These are phyloP conservation scores for Ramaria sp. DNA, from an alignment of 768 basidiomycete species.

Conservation along the genomic window DNA sequence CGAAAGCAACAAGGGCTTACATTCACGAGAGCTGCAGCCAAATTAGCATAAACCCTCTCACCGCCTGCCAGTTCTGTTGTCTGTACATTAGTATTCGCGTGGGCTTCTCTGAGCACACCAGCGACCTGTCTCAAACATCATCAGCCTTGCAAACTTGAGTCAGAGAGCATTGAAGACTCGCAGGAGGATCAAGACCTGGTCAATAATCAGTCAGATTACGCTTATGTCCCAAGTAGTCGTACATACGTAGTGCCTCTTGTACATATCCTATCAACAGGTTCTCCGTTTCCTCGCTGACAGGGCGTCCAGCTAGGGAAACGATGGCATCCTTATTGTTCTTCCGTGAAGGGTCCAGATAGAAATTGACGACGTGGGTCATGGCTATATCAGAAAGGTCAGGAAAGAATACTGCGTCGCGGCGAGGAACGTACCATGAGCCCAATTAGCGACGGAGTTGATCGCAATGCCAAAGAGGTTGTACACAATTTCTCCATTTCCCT, in stretches of 20 bases:
- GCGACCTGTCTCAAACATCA: background rate
- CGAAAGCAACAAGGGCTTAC: conserved; percentile 29
- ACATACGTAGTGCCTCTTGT: conserved; percentile 64
- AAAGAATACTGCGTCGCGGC: background rate
- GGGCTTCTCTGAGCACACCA: conserved; percentile 30
- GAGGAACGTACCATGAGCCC: conserved; percentile 47
- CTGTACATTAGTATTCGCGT: conserved; percentile 34
- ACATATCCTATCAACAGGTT: conserved; percentile 42
- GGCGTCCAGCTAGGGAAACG: conserved; percentile 16
- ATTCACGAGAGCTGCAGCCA: conserved; percentile 42
- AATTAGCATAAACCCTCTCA: conserved; percentile 54
- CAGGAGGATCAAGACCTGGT: conserved; percentile 52
- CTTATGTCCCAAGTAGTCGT: background rate
- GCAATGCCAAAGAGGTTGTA: conserved; percentile 68
- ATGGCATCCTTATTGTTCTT: conserved; percentile 23
- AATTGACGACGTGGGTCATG: conserved; percentile 54
- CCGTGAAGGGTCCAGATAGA: conserved; percentile 43
- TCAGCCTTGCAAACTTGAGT: conserved; percentile 24
- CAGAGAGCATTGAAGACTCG: conserved; percentile 41
- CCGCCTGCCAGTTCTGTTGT: conserved; percentile 32
- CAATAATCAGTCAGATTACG: conserved; percentile 2
- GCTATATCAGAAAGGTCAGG: conserved; percentile 26
- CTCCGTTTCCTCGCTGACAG: conserved; percentile 22
- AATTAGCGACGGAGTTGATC: conserved; percentile 55
- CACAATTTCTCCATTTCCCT: conserved; percentile 39